phyloP scores from a whole-genome alignment of 2,329 filamentous ascomycete species.

The Botrytis sinoallii region DNA sequence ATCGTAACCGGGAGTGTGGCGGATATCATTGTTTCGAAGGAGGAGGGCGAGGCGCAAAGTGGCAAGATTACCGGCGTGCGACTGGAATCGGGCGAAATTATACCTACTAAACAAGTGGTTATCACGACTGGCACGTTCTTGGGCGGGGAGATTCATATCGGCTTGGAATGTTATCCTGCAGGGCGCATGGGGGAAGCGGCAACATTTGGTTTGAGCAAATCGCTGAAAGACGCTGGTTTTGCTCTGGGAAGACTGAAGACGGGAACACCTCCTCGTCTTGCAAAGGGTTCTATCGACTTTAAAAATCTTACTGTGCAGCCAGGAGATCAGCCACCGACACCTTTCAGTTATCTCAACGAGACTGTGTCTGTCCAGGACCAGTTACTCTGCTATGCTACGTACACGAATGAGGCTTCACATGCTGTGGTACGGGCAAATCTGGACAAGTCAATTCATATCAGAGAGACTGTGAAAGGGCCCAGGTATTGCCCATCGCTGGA shows the following conservation, averaged over 20 bases:
- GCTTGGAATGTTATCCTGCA: constrained; percentile 76
- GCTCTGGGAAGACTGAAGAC: constrained; percentile 89
- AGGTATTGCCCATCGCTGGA: constrained; percentile 95
- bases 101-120: constrained; percentile 76
- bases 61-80: constrained; percentile 80
- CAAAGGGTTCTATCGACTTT: constrained; percentile 79
- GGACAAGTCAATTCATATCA: constrained; percentile 94
- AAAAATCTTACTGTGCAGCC: constrained; percentile 65
- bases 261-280: constrained; percentile 86
- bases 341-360: constrained; percentile 88
- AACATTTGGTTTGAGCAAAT: constrained; percentile 89
- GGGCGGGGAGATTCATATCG: constrained; percentile 94
- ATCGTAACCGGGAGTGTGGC: constrained; percentile 85
- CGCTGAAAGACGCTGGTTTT: constrained; percentile 83
- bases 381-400: constrained; percentile 79
- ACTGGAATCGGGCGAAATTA: constrained; percentile 80
- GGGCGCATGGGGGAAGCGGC: constrained; percentile 93
- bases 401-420: constrained; percentile 81
- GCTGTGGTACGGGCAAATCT: constrained; percentile 82
- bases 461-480: constrained; percentile 90
- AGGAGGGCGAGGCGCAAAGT: constrained; percentile 48
- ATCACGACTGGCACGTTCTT: constrained; percentile 97
- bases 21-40: constrained; percentile 76
- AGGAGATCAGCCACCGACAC: constrained; percentile 81
- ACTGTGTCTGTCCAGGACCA: constrained; percentile 76